Percentiles rank a stretch among this genome's conserved stretches.
Conservation (phyloP, 805 yeast species). For the Henningerozyma blattae region DNA sequence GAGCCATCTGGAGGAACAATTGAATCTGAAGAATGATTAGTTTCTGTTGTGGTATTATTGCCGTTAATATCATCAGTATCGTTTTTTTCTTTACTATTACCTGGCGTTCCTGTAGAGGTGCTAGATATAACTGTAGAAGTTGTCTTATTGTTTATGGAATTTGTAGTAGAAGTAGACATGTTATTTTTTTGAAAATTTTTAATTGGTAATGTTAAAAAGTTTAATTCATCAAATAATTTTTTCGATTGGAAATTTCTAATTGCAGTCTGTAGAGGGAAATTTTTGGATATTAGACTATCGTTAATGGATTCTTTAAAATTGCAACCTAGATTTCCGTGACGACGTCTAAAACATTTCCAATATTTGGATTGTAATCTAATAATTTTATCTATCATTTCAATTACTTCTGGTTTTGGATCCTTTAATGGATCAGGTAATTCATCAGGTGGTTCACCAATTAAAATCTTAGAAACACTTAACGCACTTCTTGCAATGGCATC, state of each 20-base stretch:
- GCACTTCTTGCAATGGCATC: slow-evolving; percentile 88
- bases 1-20: no score
- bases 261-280: slow-evolving; percentile 54
- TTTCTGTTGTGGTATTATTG: no score
- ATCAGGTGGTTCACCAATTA: slow-evolving; percentile 93
- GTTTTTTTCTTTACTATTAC: no score
- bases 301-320: slow-evolving; percentile 26
- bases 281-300: slow-evolving; percentile 25
- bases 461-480: slow-evolving; percentile 77
- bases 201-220: slow-evolving; percentile 61
- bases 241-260: slow-evolving; percentile 60
- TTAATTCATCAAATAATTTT: slow-evolving; percentile 39
- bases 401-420: slow-evolving; percentile 64
- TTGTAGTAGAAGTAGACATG: no score
- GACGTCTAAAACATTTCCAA: slow-evolving; percentile 67
- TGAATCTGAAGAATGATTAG: no score
- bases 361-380: slow-evolving; percentile 67
- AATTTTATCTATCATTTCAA: slow-evolving; percentile 74
- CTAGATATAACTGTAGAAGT: no score
- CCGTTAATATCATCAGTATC: no score
- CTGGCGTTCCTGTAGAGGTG: no score
- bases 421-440: slow-evolving; percentile 37
- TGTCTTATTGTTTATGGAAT: no score
- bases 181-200: slow-evolving; percentile 25
- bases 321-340: slow-evolving; percentile 43